These are phyloP conservation scores for Penicillium decumbens DNA, from an alignment of 2,329 filamentous ascomycete species.

Conservation along the genomic window DNA sequence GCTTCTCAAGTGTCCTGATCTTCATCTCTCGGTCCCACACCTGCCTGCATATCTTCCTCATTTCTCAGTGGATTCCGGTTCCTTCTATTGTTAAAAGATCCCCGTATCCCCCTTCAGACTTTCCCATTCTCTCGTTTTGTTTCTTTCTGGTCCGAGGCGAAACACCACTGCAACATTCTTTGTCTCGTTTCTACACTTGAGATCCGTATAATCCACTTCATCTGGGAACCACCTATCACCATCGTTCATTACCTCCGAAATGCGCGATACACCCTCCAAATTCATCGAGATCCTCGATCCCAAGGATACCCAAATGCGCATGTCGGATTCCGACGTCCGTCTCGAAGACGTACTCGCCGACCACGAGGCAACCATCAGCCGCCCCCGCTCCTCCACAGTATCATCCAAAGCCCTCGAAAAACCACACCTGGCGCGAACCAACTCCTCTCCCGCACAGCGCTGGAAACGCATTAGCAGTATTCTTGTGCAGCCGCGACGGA, in stretches of 20 bases:
- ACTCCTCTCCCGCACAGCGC: slow-evolving; percentile 27
- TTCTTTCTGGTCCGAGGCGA: background rate
- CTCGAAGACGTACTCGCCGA: slow-evolving; percentile 43
- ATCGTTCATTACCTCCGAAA: slow-evolving; percentile 5
- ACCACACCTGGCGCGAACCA: slow-evolving; percentile 19
- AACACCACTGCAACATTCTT: slow-evolving; percentile 15
- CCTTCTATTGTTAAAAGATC: background rate
- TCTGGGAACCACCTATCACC: background rate
- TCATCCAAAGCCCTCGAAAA: slow-evolving; percentile 34
- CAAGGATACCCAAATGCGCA: slow-evolving; percentile 30
- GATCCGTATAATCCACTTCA: background rate
- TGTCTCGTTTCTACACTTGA: slow-evolving; percentile 12
- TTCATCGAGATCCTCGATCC: slow-evolving; percentile 44
- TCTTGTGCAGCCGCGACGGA: slow-evolving; percentile 27
- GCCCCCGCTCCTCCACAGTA: slow-evolving; percentile 35
- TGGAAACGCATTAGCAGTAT: slow-evolving; percentile 35
- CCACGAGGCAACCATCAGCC: slow-evolving; percentile 35
- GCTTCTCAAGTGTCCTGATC: slow-evolving; percentile 14
- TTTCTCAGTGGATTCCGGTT: slow-evolving; percentile 7
- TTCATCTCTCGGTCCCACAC: slow-evolving; percentile 3
- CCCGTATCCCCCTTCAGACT: background rate
- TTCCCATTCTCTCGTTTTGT: background rate
- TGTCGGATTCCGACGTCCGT: slow-evolving; percentile 40
- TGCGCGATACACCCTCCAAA: slow-evolving; percentile 39
- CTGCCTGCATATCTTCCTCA: background rate